A percentile compares a stretch with the other conserved stretches of the same genome.
These are phyloP conservation scores for Datisca glomerata DNA, from an alignment of 306 rosid species.

Conservation along the genomic window DNA sequence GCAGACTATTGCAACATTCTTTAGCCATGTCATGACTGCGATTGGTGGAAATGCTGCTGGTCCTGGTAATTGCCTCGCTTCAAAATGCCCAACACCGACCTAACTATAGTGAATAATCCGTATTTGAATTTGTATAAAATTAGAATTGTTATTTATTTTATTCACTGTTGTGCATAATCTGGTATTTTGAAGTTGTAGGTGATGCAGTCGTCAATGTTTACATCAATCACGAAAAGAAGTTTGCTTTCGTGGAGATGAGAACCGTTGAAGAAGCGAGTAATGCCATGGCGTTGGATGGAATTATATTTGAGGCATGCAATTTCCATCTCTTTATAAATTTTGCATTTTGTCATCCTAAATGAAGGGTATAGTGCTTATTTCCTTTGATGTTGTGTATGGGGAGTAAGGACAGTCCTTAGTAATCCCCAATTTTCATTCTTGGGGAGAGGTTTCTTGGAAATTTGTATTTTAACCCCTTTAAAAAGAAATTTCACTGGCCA, in stretches of 20 bases:
- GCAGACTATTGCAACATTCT: conserved; percentile 71
- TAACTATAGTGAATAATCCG: no score
- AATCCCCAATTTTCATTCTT: no score
- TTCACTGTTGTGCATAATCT: no score
- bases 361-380: no score
- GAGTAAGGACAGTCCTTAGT: no score
- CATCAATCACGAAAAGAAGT: conserved; percentile 80
- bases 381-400: no score
- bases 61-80: conserved; percentile 29
- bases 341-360: neutral
- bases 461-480: no score
- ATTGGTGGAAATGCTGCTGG: conserved; percentile 78
- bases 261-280: conserved; percentile 87
- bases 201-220: conserved; percentile 80
- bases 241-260: conserved; percentile 89
- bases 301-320: conserved; percentile 52
- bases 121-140: no score
- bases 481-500: no score
- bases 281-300: conserved; percentile 88
- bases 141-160: no score
- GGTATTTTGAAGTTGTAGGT: conserved; percentile 50
- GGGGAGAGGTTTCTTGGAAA: no score
- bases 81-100: neutral
- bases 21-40: conserved; percentile 66
- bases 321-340: neutral